These are phyloP conservation scores for Cicer chorassanicum DNA, from an alignment of 306 rosid species.

Conservation along the genomic window DNA sequence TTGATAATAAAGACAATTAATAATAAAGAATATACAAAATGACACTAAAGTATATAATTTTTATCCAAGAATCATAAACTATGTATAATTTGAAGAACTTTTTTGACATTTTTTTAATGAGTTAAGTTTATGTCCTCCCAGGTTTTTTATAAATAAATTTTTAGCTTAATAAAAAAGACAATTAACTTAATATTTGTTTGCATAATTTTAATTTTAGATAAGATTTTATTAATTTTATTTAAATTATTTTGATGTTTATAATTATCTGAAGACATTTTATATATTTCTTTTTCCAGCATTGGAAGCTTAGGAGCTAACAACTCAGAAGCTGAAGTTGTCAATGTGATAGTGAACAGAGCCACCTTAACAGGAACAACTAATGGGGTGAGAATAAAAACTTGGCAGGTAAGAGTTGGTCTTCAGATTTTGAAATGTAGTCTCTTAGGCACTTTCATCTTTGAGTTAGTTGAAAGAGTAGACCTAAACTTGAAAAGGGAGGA, in stretches of 20 bases:
- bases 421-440: neutral
- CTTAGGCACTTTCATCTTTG: conserved; percentile 33
- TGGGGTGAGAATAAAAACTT: conserved; percentile 90
- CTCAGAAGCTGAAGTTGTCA: conserved; percentile 68
- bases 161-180: too few species aligned
- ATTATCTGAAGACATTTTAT: neutral
- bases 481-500: neutral
- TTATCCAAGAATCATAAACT: too few species aligned
- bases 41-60: too few species aligned
- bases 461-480: neutral
- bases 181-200: too few species aligned
- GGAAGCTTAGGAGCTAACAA: conserved; percentile 83
- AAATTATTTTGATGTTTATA: neutral
- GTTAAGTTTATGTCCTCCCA: too few species aligned
- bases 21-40: too few species aligned
- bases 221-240: neutral
- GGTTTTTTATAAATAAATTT: too few species aligned
- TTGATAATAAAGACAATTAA: too few species aligned
- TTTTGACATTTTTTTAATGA: too few species aligned
- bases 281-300: conserved; percentile 54
- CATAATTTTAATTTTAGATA: neutral
- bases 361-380: conserved; percentile 67
- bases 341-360: conserved; percentile 69
- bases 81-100: too few species aligned
- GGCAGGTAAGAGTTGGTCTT: conserved; percentile 69